phyloP scores from a whole-genome alignment of 345 rosid genomes.

The Camelina neglecta region DNA sequence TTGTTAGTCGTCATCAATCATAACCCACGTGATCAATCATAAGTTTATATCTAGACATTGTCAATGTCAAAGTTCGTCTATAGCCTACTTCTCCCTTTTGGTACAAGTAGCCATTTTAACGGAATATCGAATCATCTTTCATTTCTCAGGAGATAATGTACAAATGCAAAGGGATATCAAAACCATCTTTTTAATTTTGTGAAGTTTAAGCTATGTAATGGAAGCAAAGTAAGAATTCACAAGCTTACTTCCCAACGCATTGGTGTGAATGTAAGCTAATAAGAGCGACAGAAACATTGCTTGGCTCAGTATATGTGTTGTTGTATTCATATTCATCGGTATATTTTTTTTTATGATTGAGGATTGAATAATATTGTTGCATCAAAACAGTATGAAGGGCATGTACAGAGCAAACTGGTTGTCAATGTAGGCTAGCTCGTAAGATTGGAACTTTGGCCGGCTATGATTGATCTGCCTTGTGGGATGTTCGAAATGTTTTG shows the following conservation, averaged over 20 bases:
- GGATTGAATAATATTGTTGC: conserved; percentile 6
- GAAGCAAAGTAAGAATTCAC: conserved; percentile 31
- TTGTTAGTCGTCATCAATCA: conserved; percentile 9
- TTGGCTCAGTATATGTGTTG: conserved; percentile 32
- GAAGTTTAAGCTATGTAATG: conserved; percentile 22
- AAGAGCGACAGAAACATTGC: conserved; percentile 33
- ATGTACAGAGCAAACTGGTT: conserved; percentile 17
- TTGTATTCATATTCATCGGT: conserved; percentile 21
- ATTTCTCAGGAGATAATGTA: conserved; percentile 16
- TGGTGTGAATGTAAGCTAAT: conserved; percentile 35
- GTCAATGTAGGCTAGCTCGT: not conserved
- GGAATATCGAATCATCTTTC: not conserved
- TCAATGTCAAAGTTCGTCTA: not conserved
- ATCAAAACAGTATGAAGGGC: conserved; percentile 3
- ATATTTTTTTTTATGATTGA: not conserved
- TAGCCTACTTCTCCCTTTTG: not conserved
- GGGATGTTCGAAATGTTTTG: not conserved
- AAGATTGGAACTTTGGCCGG: not conserved
- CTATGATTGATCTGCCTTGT: not conserved
- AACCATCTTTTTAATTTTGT: conserved; percentile 14
- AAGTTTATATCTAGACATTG: not conserved
- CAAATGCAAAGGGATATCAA: conserved; percentile 17
- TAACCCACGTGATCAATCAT: not conserved
- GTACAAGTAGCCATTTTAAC: conserved; percentile 15
- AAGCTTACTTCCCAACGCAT: not conserved